A percentile compares a stretch with the other conserved stretches of the same genome.
Conservation (phyloP, 1,284 basidiomycete species). For the Fomes fomentarius region DNA sequence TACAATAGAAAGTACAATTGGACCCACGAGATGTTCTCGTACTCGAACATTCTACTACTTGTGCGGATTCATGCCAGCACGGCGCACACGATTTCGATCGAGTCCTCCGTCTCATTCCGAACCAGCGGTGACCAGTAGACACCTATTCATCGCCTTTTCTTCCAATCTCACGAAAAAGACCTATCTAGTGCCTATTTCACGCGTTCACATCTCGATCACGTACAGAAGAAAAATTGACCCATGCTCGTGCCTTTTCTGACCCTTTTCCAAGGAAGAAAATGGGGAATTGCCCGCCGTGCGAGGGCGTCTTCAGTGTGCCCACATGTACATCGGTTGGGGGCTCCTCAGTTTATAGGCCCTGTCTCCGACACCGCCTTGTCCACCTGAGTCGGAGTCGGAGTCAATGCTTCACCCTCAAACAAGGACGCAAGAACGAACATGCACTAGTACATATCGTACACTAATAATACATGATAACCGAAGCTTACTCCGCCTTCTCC, state of each 20-base stretch:
- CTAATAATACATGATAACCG: neutral
- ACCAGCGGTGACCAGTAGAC: constrained; percentile 16
- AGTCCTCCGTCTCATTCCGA: constrained; percentile 24
- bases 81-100: constrained; percentile 26
- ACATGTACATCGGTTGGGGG: constrained; percentile 8
- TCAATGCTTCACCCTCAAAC: neutral
- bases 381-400: neutral
- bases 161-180: no score
- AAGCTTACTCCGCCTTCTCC: constrained; percentile 10
- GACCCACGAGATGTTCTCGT: no score
- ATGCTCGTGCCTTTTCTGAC: no score
- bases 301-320: constrained; percentile 6
- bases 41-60: no score
- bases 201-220: no score
- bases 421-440: neutral
- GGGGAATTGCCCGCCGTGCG: no score
- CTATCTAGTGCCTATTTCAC: no score
- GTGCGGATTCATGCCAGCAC: constrained; percentile 16
- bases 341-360: constrained; percentile 7
- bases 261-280: no score
- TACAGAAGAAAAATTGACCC: no score
- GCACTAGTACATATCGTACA: constrained; percentile 9
- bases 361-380: constrained; percentile 12
- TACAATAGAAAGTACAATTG: no score
- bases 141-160: no score